Conservation (phyloP, 2,329 filamentous ascomycete species). For the Botrytis sinoallii region DNA sequence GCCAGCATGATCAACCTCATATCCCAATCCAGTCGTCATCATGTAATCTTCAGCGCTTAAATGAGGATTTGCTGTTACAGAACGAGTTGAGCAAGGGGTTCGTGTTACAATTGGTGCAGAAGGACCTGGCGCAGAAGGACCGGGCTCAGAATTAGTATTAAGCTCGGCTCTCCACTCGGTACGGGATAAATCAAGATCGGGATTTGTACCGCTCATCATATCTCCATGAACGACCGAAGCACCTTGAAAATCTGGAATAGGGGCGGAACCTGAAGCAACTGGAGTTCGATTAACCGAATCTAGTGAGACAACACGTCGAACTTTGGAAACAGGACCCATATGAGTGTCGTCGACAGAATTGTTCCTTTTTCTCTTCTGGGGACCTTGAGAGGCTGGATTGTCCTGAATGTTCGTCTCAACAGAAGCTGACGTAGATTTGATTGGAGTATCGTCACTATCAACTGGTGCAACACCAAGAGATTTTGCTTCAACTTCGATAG, state of each 20-base stretch:
- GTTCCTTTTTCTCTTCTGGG: not conserved
- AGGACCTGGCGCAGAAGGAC: not conserved
- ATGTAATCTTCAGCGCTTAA: not conserved
- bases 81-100: not conserved
- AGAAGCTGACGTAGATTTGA: not conserved
- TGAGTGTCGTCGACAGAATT: not conserved
- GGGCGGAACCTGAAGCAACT: not conserved
- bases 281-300: not conserved
- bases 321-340: slow-evolving; percentile 28
- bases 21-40: not conserved
- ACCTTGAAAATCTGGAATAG: not conserved
- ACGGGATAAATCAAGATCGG: not conserved
- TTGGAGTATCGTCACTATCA: not conserved
- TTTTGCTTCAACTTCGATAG: not conserved
- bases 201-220: not conserved
- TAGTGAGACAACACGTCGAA: slow-evolving; percentile 38
- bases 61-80: not conserved
- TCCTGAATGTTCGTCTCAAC: not conserved
- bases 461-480: not conserved
- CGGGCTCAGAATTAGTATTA: not conserved
- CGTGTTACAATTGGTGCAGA: not conserved
- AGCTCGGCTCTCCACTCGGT: not conserved
- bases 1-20: not conserved
- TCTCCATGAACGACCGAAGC: not conserved
- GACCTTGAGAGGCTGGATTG: not conserved